phyloP scores from a whole-genome alignment of 371 early-diverging fungal species.

The Mortierella sp. region DNA sequence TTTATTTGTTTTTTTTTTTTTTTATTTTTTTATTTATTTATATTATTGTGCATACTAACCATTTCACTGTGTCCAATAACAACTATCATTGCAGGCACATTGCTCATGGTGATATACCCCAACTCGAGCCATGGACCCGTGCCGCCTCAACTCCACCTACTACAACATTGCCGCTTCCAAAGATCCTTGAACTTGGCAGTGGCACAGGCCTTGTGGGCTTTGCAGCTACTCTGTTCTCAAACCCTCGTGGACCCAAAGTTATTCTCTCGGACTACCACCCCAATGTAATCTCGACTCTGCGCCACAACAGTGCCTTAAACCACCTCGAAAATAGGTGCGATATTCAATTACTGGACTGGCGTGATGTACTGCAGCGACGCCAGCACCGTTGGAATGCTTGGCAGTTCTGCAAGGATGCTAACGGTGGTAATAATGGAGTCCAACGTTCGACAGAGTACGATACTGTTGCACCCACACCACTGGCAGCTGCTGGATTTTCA shows the following conservation, averaged over 20 bases:
- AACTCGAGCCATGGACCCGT: slow-evolving; percentile 49
- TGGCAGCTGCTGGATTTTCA: not conserved
- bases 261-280: slow-evolving; percentile 53
- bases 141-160: slow-evolving; percentile 4
- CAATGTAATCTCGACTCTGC: slow-evolving; percentile 39
- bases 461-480: slow-evolving; percentile 8
- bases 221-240: slow-evolving; percentile 40
- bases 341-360: slow-evolving; percentile 48
- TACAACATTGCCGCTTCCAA: slow-evolving; percentile 23
- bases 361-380: slow-evolving; percentile 32
- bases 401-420: not conserved
- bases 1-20: no score
- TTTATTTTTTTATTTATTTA: no score
- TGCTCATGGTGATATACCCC: slow-evolving; percentile 54
- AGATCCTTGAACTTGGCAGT: slow-evolving; percentile 49
- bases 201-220: slow-evolving; percentile 50
- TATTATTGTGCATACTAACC: not conserved
- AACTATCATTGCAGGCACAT: slow-evolving; percentile 33
- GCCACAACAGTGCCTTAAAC: slow-evolving; percentile 35
- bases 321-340: slow-evolving; percentile 36
- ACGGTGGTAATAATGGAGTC: not conserved
- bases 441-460: slow-evolving; percentile 35
- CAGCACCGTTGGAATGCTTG: slow-evolving; percentile 19
- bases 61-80: not conserved
- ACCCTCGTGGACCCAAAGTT: slow-evolving; percentile 45